phyloP scores from a whole-genome alignment of 768 basidiomycete genomes.

The Pleurotus platypus region DNA sequence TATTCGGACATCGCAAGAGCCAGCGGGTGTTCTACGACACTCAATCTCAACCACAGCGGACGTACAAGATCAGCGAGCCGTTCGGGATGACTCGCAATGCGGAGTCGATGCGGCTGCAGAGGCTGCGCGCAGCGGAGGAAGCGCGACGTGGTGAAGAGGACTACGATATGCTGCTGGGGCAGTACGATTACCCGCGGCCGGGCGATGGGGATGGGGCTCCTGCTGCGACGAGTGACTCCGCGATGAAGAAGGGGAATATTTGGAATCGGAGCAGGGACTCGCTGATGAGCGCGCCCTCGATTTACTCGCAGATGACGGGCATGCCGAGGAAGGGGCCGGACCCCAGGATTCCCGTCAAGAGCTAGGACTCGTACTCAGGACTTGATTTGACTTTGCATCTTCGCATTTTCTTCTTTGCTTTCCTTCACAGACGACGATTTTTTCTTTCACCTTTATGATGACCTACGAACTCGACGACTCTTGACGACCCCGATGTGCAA shows the following conservation, averaged over 20 bases:
- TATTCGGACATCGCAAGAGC: slow-evolving; percentile 48
- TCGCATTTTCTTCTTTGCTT: too few relatives aligned
- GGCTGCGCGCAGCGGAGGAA: slow-evolving; percentile 47
- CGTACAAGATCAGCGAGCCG: slow-evolving; percentile 27
- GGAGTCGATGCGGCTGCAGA: slow-evolving; percentile 36
- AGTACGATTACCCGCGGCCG: slow-evolving; percentile 42
- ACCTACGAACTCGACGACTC: too few relatives aligned
- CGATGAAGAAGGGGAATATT: too few relatives aligned
- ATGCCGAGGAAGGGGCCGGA: slow-evolving; percentile 53
- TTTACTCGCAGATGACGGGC: slow-evolving; percentile 62
- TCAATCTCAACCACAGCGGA: slow-evolving; percentile 23
- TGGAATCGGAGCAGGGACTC: slow-evolving; percentile 13
- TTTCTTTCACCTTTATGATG: too few relatives aligned
- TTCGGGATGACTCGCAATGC: slow-evolving; percentile 11
- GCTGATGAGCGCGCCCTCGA: slow-evolving; percentile 39
- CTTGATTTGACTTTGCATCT: too few relatives aligned
- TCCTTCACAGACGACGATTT: too few relatives aligned
- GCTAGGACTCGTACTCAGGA: background rate
- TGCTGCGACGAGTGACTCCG: slow-evolving; percentile 9
- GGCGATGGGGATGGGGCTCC: slow-evolving; percentile 11
- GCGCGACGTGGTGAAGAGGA: slow-evolving; percentile 42
- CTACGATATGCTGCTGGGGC: slow-evolving; percentile 49
- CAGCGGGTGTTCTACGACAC: slow-evolving; percentile 2
- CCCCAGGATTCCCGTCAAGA: slow-evolving; percentile 50
- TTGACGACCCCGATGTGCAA: too few relatives aligned